Conservation (phyloP, 352 stramenopile genomes). For the Phytopythium litorale region DNA sequence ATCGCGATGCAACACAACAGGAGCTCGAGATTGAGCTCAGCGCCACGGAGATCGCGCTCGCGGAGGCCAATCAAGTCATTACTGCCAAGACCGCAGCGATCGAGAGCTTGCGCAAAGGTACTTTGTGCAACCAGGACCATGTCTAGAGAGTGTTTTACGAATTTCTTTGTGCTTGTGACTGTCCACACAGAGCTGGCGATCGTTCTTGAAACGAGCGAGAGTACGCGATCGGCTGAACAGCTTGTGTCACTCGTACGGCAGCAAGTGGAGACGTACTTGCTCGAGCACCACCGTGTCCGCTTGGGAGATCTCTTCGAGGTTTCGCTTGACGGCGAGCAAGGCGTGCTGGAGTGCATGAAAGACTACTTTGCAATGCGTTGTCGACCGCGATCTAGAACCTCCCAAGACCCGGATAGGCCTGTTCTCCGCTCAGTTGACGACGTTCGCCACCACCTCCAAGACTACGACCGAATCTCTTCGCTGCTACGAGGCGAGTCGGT, state of each 20-base stretch:
- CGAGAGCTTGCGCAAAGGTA: constrained; percentile 53
- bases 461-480: constrained; percentile 19
- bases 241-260: constrained; percentile 36
- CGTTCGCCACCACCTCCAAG: constrained; percentile 17
- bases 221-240: constrained; percentile 20
- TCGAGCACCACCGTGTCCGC: constrained; percentile 34
- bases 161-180: neutral
- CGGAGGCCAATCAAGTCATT: constrained; percentile 29
- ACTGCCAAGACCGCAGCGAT: constrained; percentile 37
- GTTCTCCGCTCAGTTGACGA: constrained; percentile 17
- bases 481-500: neutral
- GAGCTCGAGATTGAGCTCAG: constrained; percentile 9
- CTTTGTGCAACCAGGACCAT: neutral
- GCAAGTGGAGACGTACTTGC: constrained; percentile 46
- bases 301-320: constrained; percentile 17
- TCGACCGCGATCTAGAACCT: constrained; percentile 1
- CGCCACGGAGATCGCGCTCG: constrained; percentile 13
- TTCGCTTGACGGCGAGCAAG: constrained; percentile 23
- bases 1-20: constrained; percentile 3
- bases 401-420: neutral
- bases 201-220: constrained; percentile 18
- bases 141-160: neutral
- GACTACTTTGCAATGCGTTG: constrained; percentile 31
- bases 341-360: constrained; percentile 36
- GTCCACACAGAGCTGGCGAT: constrained; percentile 23